These are phyloP conservation scores for Myxozyma udenii DNA, from an alignment of 805 yeast species.

Conservation along the genomic window DNA sequence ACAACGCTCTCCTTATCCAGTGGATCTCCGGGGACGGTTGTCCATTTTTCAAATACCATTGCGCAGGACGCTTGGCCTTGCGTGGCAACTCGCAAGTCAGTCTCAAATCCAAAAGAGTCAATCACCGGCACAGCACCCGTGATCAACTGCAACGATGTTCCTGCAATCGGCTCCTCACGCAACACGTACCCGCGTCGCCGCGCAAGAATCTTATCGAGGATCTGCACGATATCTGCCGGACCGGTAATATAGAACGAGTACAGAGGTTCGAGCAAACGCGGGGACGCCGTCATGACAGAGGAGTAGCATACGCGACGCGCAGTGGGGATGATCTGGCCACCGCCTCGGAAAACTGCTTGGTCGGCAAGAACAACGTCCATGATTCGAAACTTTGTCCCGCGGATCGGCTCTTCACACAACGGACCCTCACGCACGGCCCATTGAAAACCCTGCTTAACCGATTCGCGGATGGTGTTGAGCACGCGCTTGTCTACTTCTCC, in stretches of 20 bases:
- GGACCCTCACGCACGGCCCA: constrained; percentile 90
- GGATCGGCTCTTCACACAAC: constrained; percentile 77
- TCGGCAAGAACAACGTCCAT: constrained; percentile 56
- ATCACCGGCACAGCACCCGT: constrained; percentile 76
- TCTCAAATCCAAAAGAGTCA: constrained; percentile 85
- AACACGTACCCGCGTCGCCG: constrained; percentile 68
- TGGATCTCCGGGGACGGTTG: constrained; percentile 86
- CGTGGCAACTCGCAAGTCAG: constrained; percentile 74
- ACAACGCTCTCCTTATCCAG: constrained; percentile 61
- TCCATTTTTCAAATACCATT: constrained; percentile 68
- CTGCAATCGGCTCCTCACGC: constrained; percentile 56
- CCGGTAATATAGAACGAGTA: constrained; percentile 61
- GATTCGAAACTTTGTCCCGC: constrained; percentile 67
- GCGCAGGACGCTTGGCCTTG: constrained; percentile 75
- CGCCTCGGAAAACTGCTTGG: constrained; percentile 49
- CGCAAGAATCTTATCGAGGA: constrained; percentile 50
- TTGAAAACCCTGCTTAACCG: constrained; percentile 71
- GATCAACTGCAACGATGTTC: constrained; percentile 63
- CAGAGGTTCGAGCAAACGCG: constrained; percentile 78
- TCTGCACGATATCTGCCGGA: constrained; percentile 47
- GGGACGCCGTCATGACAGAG: constrained; percentile 72
- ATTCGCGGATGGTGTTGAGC: constrained; percentile 48
- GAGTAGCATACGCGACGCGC: constrained; percentile 79
- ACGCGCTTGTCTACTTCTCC: constrained; percentile 62
- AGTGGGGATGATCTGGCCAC: constrained; percentile 72